Evolutionary conservation across 352 stramenopile species (phyloP).

Genomic region (Globisporangium echinulatum): DNA sequence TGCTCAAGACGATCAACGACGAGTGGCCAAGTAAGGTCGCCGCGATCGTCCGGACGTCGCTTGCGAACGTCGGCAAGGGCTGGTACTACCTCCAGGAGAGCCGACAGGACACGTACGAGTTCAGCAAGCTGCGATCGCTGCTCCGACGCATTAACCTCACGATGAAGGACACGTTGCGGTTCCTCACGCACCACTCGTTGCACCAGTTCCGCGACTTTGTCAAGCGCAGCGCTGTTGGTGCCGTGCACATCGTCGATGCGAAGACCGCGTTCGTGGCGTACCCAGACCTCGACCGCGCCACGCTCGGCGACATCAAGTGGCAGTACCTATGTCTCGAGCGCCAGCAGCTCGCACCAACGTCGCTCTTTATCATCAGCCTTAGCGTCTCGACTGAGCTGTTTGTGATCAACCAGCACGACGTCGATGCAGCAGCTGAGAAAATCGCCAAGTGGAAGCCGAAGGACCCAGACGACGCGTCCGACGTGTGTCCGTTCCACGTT

Average conservation of each 20-base stretch:
- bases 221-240: conserved; percentile 34
- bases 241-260: conserved; percentile 67
- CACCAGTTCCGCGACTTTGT: conserved; percentile 73
- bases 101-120: conserved; percentile 82
- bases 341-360: conserved; percentile 47
- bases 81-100: conserved; percentile 85
- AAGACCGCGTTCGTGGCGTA: conserved; percentile 66
- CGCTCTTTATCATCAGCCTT: conserved; percentile 69
- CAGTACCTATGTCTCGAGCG: conserved; percentile 72
- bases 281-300: conserved; percentile 50
- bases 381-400: conserved; percentile 61
- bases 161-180: conserved; percentile 81
- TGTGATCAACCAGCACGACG: conserved; percentile 75
- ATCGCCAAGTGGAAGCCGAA: conserved; percentile 58
- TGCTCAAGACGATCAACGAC: conserved; percentile 77
- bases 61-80: conserved; percentile 75
- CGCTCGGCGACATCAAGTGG: conserved; percentile 70
- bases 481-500: conserved; percentile 45
- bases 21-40: conserved; percentile 77
- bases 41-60: conserved; percentile 55
- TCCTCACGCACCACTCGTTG: conserved; percentile 65
- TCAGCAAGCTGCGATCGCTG: conserved; percentile 76
- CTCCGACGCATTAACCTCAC: conserved; percentile 70
- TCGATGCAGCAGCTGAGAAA: conserved; percentile 39
- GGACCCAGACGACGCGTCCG: conserved; percentile 57